Base-by-base conservation (phyloP, 2,329 filamentous ascomycete genomes). In the Zymoseptoria pseudotritici region DNA sequence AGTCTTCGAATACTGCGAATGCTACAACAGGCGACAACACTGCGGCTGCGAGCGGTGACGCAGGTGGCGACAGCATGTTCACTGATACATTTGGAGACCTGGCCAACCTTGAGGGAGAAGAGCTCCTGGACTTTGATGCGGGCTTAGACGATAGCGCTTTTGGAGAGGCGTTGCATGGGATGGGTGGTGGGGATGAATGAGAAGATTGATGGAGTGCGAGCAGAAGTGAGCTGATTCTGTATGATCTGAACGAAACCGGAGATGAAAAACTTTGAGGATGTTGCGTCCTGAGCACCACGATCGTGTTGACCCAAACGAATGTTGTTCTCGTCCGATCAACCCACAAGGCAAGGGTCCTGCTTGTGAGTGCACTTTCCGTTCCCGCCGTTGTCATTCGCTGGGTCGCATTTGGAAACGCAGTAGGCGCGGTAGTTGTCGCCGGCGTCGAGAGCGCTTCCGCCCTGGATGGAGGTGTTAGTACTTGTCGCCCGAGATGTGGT, bases 101-200 rank as follows among this genome's bases (percentile, higher is more conserved):
- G 9, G 85, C 85, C 2, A 66, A 68, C 50, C 63, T 64, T 2
- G 83, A 83, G 49, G 72, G 80, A 29, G 79, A 79, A 50, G 80
- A 79, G 29, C 74, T 70, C 6, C 60, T 76, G 56, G 72, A 72
- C 19, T 79, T 80, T 58, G 73, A 72, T 55, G 72, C 66, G 3
- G 69, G 63, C 42, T 70, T 65, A 11, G 82, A 91, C 78, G 88
- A 90, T 53, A 90, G 87, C 42, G 90, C 89, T 1, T 94, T 94
- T 76, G 90, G 89, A 2, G 89, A 94, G 67, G 90, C 90, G 0
- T 90, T 93, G 74, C 88, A 91, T 64, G 79, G 78, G 17, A 79
- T 80, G 53, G 79, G 82, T 62, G 75, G 76, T 22, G 21, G 51
- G 19, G 60, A 58, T 46, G 60, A 55, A 20, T 52, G 22, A 49